Conservation (phyloP, 2,329 filamentous ascomycete species). For the Apiospora sp. region DNA sequence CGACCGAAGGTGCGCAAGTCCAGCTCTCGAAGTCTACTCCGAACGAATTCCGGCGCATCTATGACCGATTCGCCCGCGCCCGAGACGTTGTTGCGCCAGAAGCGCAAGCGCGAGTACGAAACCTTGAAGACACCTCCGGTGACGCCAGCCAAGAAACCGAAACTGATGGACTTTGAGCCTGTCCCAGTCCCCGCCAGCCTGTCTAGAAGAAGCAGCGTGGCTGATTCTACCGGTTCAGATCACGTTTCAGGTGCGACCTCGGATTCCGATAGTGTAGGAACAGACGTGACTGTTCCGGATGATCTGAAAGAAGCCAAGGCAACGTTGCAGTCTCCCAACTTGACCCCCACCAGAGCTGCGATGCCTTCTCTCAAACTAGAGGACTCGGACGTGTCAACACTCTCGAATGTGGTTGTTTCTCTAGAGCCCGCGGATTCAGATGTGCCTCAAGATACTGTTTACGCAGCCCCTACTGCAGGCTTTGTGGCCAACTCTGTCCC, state of each 20-base stretch:
- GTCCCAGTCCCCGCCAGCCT: conserved; percentile 39
- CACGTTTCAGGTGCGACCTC: conserved; percentile 34
- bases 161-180: conserved; percentile 45
- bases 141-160: conserved; percentile 62
- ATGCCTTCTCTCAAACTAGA: conserved; percentile 44
- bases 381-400: conserved; percentile 38
- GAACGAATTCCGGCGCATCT: conserved; percentile 45
- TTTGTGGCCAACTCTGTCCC: conserved; percentile 22
- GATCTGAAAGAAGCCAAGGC: conserved; percentile 50
- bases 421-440: conserved; percentile 25
- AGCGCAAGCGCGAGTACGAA: conserved; percentile 53
- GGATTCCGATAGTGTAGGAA: conserved; percentile 42
- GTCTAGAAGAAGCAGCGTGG: conserved; percentile 50
- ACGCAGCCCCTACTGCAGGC: conserved; percentile 23
- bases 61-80: conserved; percentile 45
- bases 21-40: conserved; percentile 43
- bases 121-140: conserved; percentile 61
- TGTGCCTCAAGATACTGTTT: neutral
- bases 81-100: conserved; percentile 40
- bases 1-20: conserved; percentile 58
- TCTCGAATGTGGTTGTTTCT: conserved; percentile 35
- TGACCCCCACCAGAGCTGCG: conserved; percentile 41
- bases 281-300: conserved; percentile 59
- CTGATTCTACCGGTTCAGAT: conserved; percentile 29
- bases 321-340: conserved; percentile 44